Evolutionary conservation across 2,329 filamentous ascomycete genomes (phyloP).

Genomic region (Pyrenochaeta sp.): DNA sequence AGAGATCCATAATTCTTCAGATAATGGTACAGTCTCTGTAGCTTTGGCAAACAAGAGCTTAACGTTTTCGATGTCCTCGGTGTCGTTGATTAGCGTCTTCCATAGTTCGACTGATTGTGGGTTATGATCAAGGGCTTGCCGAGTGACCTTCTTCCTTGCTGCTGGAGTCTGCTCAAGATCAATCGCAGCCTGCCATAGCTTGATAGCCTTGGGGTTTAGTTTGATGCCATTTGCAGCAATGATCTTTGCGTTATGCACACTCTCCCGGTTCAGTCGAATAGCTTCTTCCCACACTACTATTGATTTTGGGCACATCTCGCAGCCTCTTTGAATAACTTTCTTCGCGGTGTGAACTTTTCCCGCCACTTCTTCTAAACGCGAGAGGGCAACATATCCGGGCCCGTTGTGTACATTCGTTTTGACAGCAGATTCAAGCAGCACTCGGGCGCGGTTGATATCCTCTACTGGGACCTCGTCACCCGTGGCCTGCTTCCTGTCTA

Average conservation of each 20-base stretch:
- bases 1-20: constrained; percentile 94
- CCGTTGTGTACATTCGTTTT: constrained; percentile 96
- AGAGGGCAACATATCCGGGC: constrained; percentile 94
- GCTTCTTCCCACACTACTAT: constrained; percentile 97
- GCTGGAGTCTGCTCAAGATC: constrained; percentile 82
- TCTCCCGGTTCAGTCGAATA: constrained; percentile 79
- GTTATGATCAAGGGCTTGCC: constrained; percentile 90
- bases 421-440: constrained; percentile 94
- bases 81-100: constrained; percentile 96
- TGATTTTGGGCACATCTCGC: constrained; percentile 89
- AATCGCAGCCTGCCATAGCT: constrained; percentile 95
- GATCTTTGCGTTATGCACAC: constrained; percentile 91
- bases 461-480: constrained; percentile 81
- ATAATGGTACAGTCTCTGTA: constrained; percentile 91
- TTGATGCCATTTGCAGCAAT: constrained; percentile 94
- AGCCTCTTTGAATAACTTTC: constrained; percentile 86
- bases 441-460: constrained; percentile 92
- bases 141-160: constrained; percentile 90
- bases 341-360: constrained; percentile 90
- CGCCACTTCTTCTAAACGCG: constrained; percentile 89
- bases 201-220: constrained; percentile 86
- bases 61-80: constrained; percentile 89
- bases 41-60: constrained; percentile 90
- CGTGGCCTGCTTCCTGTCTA: constrained; percentile 81
- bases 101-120: constrained; percentile 96